These are phyloP conservation scores for Reticulascus tulasneorum DNA, from an alignment of 2,329 filamentous ascomycete genomes.

Conservation along the genomic window DNA sequence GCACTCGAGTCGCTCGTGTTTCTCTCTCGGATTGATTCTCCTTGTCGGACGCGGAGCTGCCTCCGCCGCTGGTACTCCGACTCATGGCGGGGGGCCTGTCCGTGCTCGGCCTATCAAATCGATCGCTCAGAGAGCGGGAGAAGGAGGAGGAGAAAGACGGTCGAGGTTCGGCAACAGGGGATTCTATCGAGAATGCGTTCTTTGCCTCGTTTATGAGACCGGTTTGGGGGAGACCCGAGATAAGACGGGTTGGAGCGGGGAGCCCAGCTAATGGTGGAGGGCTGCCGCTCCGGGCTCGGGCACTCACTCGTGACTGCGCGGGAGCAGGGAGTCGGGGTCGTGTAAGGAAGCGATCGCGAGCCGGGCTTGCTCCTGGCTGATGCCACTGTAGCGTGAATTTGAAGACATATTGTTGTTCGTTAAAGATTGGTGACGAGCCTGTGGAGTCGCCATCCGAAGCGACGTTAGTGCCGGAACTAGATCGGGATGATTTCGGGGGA, in stretches of 20 bases:
- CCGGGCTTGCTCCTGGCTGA: slow-evolving; percentile 45
- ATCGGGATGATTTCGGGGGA: slow-evolving; percentile 31
- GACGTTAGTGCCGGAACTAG: slow-evolving; percentile 24
- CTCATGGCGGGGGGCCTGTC: slow-evolving; percentile 9
- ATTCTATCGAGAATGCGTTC: slow-evolving; percentile 40
- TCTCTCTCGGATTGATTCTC: slow-evolving; percentile 18
- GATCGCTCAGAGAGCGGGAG: slow-evolving; percentile 12
- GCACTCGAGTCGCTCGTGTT: slow-evolving; percentile 11
- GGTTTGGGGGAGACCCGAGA: slow-evolving; percentile 41
- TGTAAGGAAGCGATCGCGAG: slow-evolving; percentile 59
- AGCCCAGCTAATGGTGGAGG: slow-evolving; percentile 32
- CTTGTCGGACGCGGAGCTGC: slow-evolving; percentile 14
- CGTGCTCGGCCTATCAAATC: slow-evolving; percentile 11
- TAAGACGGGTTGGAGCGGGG: slow-evolving; percentile 40
- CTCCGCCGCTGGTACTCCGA: slow-evolving; percentile 5
- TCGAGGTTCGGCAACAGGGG: slow-evolving; percentile 22
- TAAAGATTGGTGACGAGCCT: slow-evolving; percentile 51
- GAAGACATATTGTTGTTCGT: slow-evolving; percentile 61
- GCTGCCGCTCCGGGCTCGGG: slow-evolving; percentile 33
- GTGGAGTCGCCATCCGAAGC: slow-evolving; percentile 49
- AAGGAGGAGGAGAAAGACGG: slow-evolving; percentile 13
- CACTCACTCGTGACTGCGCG: slow-evolving; percentile 60
- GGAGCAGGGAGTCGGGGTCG: slow-evolving; percentile 66
- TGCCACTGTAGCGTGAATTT: slow-evolving; percentile 71
- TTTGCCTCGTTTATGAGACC: slow-evolving; percentile 48